Evolutionary conservation across 1,284 basidiomycete genomes (phyloP).

Genomic region (Psilocybe mexicana): DNA sequence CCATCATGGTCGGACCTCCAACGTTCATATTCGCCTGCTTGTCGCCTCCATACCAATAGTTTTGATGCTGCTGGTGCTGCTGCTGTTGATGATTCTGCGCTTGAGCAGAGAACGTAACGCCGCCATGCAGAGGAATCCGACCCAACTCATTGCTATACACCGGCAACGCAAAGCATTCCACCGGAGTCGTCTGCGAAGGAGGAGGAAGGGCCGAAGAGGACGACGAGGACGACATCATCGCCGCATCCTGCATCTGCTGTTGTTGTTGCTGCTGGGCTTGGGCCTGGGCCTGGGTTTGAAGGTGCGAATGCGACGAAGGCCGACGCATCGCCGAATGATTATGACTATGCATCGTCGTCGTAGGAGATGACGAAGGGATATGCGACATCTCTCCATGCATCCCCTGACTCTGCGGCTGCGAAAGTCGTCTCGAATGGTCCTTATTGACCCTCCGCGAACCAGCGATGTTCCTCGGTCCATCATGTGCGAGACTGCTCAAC

Average conservation of each 20-base stretch:
- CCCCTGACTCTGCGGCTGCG: background rate
- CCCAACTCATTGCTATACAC: slow-evolving; percentile 63
- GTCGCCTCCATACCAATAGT: slow-evolving; percentile 19
- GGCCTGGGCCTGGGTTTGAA: background rate
- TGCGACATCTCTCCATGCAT: background rate
- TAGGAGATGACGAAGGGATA: background rate
- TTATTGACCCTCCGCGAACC: slow-evolving; percentile 29
- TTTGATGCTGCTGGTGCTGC: slow-evolving; percentile 5
- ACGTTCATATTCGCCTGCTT: background rate
- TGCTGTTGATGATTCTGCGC: slow-evolving; percentile 8
- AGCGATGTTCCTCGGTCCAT: slow-evolving; percentile 29
- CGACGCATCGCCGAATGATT: background rate
- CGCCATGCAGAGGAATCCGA: slow-evolving; percentile 51
- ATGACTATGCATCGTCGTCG: background rate
- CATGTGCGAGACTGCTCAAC: slow-evolving; percentile 1
- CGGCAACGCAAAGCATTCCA: slow-evolving; percentile 41
- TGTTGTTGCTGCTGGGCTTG: too few species aligned
- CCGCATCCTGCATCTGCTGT: background rate
- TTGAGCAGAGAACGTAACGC: slow-evolving; percentile 29
- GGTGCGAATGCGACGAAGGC: background rate
- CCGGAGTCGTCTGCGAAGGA: slow-evolving; percentile 6
- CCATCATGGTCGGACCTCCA: background rate
- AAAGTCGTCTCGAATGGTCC: slow-evolving; percentile 5
- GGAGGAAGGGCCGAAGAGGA: background rate
- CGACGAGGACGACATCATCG: background rate